Evolutionary conservation across 1,139 yeast genomes (phyloP), one percentile per base, ranked within the genome.

Genomic region (Sugiyamaella japonica): DNA sequence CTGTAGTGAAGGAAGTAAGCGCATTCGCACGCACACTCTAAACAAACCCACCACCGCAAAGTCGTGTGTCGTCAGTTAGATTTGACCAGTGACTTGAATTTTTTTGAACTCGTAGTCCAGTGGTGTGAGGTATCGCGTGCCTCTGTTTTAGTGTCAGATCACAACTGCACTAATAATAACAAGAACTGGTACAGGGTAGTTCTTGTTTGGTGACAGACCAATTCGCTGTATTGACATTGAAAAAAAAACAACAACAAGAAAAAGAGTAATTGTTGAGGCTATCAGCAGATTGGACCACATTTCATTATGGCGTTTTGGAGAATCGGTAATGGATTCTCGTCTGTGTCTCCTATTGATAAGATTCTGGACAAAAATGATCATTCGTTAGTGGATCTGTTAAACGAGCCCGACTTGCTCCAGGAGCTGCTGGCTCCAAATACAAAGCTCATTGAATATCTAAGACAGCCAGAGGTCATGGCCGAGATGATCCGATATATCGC

Each of bases 381-480:
- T 60, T 67, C 84, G 6, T 74, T 91, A 56, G 77, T 81, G 56
- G 89, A 87, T 61, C 72, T 91, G 38, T 75, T 91, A 60, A 96
- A 90, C 66, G 97, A 91, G 66, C 88, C 83, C 60, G 97, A 90
- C 62, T 75, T 93, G 52, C 77, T 90, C 36, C 95, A 91, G 61
- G 97, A 91, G 68, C 76, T 91, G 48, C 75, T 87, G 63, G 83
- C 90, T 36, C 89, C 95, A 58, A 91, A 91, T 69, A 83, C 93
- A 38, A 82, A 85, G 71, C 78, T 91, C 56, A 78, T 90, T 57
- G 95, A 89, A 69, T 90, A 85, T 67, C 76, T 91, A 56, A 76
- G 96, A 56, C 87, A 87, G 60, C 89, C 89, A 31, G 81, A 79
- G 39, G 83, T 87, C 3, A 72, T 91, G 66, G 76, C 77, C 48